Evolutionary conservation across 495 filamentous ascomycete species (phyloP).

Genomic region (Cercophora samala): DNA sequence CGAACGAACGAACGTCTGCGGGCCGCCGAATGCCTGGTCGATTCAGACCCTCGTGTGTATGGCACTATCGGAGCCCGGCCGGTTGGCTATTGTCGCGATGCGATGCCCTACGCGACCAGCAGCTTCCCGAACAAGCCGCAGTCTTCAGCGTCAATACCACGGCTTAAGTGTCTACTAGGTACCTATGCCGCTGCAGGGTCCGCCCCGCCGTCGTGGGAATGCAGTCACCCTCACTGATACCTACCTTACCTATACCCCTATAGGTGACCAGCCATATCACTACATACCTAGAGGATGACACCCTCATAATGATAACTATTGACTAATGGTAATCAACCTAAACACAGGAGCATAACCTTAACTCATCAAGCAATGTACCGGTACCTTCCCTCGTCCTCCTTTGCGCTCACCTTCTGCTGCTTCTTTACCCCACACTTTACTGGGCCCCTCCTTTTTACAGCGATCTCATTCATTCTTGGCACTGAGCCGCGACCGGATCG

Average conservation of each 20-base stretch:
- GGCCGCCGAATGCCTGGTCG: not conserved
- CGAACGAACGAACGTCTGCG: not conserved
- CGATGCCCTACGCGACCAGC: not conserved
- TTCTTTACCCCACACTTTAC: not conserved
- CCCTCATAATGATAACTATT: too few species aligned
- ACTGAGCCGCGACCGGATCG: constrained; percentile 12
- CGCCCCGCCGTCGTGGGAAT: not conserved
- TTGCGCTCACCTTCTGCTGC: not conserved
- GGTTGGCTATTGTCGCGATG: not conserved
- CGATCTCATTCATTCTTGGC: constrained; percentile 10
- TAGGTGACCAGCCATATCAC: too few species aligned
- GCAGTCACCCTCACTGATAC: not conserved
- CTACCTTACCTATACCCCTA: too few species aligned
- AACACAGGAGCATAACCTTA: not conserved
- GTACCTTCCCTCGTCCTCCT: not conserved
- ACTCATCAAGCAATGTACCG: not conserved
- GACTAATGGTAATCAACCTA: not conserved
- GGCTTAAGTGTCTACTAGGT: not conserved
- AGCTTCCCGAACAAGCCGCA: not conserved
- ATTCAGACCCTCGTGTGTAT: not conserved
- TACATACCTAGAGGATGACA: too few species aligned
- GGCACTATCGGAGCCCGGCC: not conserved
- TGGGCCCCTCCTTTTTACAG: constrained; percentile 1
- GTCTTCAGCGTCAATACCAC: not conserved
- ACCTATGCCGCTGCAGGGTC: not conserved